Evolutionary conservation across 352 stramenopile genomes (phyloP).

Genomic region (Halophytophthora polymorphica): DNA sequence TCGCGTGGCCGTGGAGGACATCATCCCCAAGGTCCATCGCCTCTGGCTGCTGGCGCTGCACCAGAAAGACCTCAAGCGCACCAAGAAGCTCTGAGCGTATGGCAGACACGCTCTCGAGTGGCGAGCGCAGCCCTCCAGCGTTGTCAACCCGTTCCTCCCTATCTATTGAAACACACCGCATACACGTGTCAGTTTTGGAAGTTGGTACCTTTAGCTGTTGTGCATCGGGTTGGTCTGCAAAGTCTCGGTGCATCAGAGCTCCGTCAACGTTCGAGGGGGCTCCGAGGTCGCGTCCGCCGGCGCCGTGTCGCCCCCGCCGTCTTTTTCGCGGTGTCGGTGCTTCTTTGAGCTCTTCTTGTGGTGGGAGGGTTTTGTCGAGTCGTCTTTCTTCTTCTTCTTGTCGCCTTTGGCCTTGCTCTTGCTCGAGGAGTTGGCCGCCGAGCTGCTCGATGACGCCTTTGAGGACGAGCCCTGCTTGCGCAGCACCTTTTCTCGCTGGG

Average conservation of each 20-base stretch:
- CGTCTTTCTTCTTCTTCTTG: conserved; percentile 52
- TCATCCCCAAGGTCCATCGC: conserved; percentile 73
- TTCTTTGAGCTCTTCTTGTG: conserved; percentile 40
- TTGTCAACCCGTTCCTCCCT: not conserved
- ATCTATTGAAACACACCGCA: conserved; percentile 5
- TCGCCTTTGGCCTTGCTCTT: conserved; percentile 28
- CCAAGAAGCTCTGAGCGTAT: conserved; percentile 36
- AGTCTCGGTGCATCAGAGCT: conserved; percentile 23
- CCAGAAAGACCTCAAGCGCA: conserved; percentile 69
- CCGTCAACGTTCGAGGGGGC: conserved; percentile 31
- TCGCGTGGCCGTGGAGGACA: conserved; percentile 68
- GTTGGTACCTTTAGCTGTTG: not conserved
- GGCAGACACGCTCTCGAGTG: no score
- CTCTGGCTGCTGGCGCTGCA: conserved; percentile 77
- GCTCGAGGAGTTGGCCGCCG: conserved; percentile 9
- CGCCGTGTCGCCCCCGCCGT: not conserved
- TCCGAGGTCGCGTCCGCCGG: conserved; percentile 4
- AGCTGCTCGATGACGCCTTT: conserved; percentile 17
- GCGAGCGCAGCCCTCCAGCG: no score
- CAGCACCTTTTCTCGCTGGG: conserved; percentile 70
- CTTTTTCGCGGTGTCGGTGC: conserved; percentile 26
- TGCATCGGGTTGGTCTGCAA: no score
- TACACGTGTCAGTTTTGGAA: not conserved
- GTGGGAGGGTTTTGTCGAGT: conserved; percentile 11
- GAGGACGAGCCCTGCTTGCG: conserved; percentile 49